A percentile compares a stretch with the other conserved stretches of the same genome.
Conservation (phyloP, 768 basidiomycete species). For the Gelatoporia subvermispora region DNA sequence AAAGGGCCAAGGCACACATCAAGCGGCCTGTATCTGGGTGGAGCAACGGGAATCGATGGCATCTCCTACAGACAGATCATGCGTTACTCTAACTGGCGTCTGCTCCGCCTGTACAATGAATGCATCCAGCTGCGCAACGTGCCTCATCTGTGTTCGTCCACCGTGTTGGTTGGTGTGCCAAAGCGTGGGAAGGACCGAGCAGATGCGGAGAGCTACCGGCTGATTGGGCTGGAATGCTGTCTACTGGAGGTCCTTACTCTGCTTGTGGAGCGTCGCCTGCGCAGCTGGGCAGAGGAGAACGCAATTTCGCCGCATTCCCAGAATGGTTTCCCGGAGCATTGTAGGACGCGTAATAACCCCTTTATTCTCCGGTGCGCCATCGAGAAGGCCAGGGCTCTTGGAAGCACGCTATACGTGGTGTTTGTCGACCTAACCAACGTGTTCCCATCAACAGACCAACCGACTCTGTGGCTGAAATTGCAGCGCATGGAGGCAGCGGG, state of each 20-base stretch:
- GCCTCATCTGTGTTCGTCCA: too few species aligned
- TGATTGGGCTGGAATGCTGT: conserved; percentile 27
- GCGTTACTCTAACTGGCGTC: too few species aligned
- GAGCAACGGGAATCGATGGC: too few species aligned
- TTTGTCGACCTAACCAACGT: conserved; percentile 28
- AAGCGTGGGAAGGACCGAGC: conserved; percentile 15
- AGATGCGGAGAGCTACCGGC: conserved; percentile 19
- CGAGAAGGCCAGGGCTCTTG: conserved; percentile 10
- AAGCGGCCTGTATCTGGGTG: too few species aligned
- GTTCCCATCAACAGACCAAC: conserved; percentile 29
- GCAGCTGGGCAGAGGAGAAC: conserved; percentile 14
- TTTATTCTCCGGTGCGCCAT: conserved; percentile 18
- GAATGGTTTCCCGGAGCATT: conserved; percentile 25
- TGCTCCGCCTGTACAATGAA: too few species aligned
- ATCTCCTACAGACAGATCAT: too few species aligned
- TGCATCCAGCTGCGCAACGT: too few species aligned
- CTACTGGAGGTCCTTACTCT: conserved; percentile 21
- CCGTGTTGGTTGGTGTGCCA: not conserved
- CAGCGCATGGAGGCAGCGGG: conserved; percentile 12
- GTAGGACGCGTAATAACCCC: conserved; percentile 26
- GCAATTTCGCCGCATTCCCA: conserved; percentile 23
- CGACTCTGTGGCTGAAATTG: conserved; percentile 30
- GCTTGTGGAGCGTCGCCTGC: conserved; percentile 18
- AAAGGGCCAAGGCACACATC: too few species aligned
- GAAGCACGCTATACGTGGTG: conserved; percentile 15